Conservation (phyloP, 768 basidiomycete species). For the Favolaschia claudopus region DNA sequence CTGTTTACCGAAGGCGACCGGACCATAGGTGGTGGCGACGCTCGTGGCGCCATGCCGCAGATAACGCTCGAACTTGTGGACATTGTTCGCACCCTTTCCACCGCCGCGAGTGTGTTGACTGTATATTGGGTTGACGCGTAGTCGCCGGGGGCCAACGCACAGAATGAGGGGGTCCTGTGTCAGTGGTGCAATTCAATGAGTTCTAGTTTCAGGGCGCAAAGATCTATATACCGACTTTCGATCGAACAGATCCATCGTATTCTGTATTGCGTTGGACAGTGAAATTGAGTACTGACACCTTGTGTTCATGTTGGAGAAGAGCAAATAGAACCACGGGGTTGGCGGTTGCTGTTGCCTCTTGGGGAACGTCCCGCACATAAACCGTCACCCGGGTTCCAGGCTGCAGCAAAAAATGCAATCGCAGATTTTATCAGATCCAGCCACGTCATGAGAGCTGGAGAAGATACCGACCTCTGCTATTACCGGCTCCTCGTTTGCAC, state of each 20-base stretch:
- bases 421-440: neutral
- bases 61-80: constrained; percentile 95
- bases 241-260: constrained; percentile 85
- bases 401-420: constrained; percentile 46
- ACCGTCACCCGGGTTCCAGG: constrained; percentile 84
- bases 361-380: constrained; percentile 77
- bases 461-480: constrained; percentile 67
- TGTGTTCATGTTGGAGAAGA: constrained; percentile 94
- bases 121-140: constrained; percentile 87
- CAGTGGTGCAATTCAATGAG: constrained; percentile 14
- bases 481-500: constrained; percentile 66
- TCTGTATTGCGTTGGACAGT: constrained; percentile 95
- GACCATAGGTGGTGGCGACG: constrained; percentile 90
- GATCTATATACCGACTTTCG: constrained; percentile 67
- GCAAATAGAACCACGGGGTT: constrained; percentile 79
- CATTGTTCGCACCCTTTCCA: constrained; percentile 92
- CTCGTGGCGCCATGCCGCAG: constrained; percentile 81
- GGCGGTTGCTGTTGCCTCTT: constrained; percentile 53
- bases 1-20: constrained; percentile 86
- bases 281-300: constrained; percentile 91
- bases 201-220: neutral
- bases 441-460: neutral
- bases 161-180: constrained; percentile 85
- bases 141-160: constrained; percentile 87
- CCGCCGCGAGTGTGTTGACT: constrained; percentile 93